Evolutionary conservation across 352 stramenopile genomes (phyloP).

Genomic region (Phytophthora podocarpi): DNA sequence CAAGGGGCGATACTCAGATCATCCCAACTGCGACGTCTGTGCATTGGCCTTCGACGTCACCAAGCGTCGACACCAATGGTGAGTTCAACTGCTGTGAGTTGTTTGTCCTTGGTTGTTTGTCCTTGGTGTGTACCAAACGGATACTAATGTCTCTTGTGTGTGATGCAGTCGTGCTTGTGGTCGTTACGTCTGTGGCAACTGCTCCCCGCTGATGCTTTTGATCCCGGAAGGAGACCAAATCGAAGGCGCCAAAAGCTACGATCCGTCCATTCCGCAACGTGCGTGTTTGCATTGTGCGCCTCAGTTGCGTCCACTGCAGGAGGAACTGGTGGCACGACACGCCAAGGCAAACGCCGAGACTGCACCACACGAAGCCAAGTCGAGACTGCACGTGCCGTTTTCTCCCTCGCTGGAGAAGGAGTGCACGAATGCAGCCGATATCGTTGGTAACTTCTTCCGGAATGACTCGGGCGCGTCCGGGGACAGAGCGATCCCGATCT

Average conservation of each 20-base stretch:
- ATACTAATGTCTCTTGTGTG: conserved; percentile 13
- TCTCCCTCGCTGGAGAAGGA: conserved; percentile 58
- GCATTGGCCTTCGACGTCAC: conserved; percentile 61
- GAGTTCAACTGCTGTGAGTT: background rate
- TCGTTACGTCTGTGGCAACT: conserved; percentile 56
- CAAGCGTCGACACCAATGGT: conserved; percentile 71
- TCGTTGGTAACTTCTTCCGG: conserved; percentile 73
- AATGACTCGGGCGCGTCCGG: conserved; percentile 49
- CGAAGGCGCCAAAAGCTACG: conserved; percentile 53
- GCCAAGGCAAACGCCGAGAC: conserved; percentile 52
- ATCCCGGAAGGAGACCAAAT: conserved; percentile 60
- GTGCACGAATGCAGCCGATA: conserved; percentile 66
- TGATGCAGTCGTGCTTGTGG: conserved; percentile 55
- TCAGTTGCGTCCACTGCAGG: conserved; percentile 49
- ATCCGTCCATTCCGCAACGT: conserved; percentile 58
- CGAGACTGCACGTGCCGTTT: conserved; percentile 58
- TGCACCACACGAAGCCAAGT: conserved; percentile 41
- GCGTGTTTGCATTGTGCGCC: conserved; percentile 61
- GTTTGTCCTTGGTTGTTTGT: background rate
- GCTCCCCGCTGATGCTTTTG: conserved; percentile 60
- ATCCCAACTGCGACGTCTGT: conserved; percentile 75
- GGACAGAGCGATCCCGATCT: conserved; percentile 52
- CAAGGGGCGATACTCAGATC: conserved; percentile 54
- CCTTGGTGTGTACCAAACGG: background rate
- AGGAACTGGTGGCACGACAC: conserved; percentile 50